A percentile compares a stretch with the other conserved stretches of the same genome.
Conservation (phyloP, 2,329 filamentous ascomycete species). For the Exophiala sideris region DNA sequence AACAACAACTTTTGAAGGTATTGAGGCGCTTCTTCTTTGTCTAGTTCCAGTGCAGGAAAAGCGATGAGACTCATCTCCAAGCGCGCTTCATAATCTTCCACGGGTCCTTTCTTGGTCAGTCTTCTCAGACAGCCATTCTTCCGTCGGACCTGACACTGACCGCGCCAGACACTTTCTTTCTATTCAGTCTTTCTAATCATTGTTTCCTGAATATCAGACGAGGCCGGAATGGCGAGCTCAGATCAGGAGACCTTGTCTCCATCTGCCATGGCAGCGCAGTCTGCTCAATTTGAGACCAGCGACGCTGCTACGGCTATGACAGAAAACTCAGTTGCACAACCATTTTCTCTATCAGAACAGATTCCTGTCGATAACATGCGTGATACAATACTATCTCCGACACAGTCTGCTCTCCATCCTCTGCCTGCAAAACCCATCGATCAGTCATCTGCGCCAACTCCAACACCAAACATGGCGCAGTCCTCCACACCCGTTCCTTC, state of each 20-base stretch:
- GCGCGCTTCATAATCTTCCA: background rate
- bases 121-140: background rate
- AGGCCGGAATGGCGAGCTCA: slow-evolving; percentile 13
- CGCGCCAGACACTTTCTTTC: background rate
- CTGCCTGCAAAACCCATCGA: slow-evolving; percentile 21
- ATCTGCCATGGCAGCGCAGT: slow-evolving; percentile 5
- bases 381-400: slow-evolving; percentile 26
- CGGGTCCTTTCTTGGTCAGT: background rate
- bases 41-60: no score
- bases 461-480: slow-evolving; percentile 13
- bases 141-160: slow-evolving; percentile 3
- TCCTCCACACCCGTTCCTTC: slow-evolving; percentile 38
- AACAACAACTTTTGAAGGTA: background rate
- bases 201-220: background rate
- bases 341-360: slow-evolving; percentile 13
- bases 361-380: slow-evolving; percentile 15
- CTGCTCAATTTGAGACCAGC: slow-evolving; percentile 5
- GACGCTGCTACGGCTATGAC: background rate
- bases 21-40: no score
- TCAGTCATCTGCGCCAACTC: slow-evolving; percentile 15
- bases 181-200: background rate
- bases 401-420: slow-evolving; percentile 22
- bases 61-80: background rate
- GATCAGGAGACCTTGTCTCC: slow-evolving; percentile 10
- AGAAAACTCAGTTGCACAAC: slow-evolving; percentile 1